phyloP scores from a whole-genome alignment of 495 filamentous ascomycete species.

The Hypoxylon fuscum region DNA sequence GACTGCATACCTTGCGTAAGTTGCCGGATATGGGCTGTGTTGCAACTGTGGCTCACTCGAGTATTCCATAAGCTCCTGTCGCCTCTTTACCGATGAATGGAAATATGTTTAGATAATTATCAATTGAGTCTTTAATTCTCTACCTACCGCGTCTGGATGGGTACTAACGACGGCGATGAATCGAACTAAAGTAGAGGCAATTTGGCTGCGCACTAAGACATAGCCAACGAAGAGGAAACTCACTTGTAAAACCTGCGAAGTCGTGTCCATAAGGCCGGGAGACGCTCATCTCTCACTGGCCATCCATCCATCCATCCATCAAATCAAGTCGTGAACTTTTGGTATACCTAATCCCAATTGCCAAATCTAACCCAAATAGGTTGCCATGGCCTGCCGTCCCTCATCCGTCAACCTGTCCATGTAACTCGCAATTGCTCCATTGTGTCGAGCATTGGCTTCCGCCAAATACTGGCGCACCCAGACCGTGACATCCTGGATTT shows the following conservation, averaged over 20 bases:
- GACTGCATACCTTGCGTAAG: no score
- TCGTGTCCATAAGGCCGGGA: constrained; percentile 7
- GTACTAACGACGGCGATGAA: no score
- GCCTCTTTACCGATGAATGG: no score
- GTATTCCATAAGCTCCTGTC: no score
- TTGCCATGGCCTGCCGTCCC: constrained; percentile 50
- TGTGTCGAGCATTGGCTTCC: constrained; percentile 54
- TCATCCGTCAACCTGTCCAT: constrained; percentile 52
- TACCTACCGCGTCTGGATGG: no score
- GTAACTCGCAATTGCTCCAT: constrained; percentile 50
- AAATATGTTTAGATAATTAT: no score
- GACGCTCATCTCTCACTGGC: constrained; percentile 27
- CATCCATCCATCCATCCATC: constrained; percentile 6
- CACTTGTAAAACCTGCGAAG: not conserved
- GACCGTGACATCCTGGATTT: constrained; percentile 76
- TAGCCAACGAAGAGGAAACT: not conserved
- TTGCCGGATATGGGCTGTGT: no score
- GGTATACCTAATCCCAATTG: constrained; percentile 10
- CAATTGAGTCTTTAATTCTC: no score
- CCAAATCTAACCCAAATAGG: constrained; percentile 49
- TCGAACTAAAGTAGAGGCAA: no score
- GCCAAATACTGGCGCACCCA: constrained; percentile 82
- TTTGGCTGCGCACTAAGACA: not conserved
- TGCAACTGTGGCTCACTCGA: no score
- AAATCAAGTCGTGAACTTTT: constrained; percentile 28